These are phyloP conservation scores for Ciborinia camelliae DNA, from an alignment of 2,329 filamentous ascomycete species.

Conservation along the genomic window DNA sequence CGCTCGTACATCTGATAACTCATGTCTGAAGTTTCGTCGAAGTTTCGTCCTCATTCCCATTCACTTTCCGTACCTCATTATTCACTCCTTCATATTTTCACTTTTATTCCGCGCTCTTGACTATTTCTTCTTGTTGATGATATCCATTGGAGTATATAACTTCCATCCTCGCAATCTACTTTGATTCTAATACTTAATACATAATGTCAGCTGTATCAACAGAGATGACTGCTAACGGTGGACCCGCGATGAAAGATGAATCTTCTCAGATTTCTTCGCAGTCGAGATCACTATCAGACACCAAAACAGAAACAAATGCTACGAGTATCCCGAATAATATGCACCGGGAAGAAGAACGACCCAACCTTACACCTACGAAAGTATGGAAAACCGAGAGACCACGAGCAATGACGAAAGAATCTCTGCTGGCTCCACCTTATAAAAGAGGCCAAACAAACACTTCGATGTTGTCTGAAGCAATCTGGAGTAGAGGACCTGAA, in stretches of 20 bases:
- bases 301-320: not conserved
- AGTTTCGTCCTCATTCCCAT: too few relatives aligned
- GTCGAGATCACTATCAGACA: slow-evolving; percentile 7
- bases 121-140: not conserved
- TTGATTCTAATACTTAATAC: slow-evolving; percentile 5
- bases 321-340: not conserved
- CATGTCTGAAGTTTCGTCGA: not conserved
- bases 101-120: too few relatives aligned
- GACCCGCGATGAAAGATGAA: not conserved
- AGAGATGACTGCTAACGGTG: slow-evolving; percentile 8
- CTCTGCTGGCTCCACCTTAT: slow-evolving; percentile 22
- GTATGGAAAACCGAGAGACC: slow-evolving; percentile 33
- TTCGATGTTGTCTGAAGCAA: slow-evolving; percentile 30
- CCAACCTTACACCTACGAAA: slow-evolving; percentile 14
- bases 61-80: not conserved
- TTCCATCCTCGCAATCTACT: not conserved
- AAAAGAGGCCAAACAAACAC: slow-evolving; percentile 28
- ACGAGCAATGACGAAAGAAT: slow-evolving; percentile 23
- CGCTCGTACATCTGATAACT: not conserved
- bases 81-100: not conserved
- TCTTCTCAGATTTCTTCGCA: not conserved
- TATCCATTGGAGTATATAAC: not conserved
- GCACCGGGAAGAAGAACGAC: not conserved
- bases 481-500: slow-evolving; percentile 25
- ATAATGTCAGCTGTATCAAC: not conserved